Evolutionary conservation across 148 eudicot species (phyloP).

Genomic region (Cornus suecica): DNA sequence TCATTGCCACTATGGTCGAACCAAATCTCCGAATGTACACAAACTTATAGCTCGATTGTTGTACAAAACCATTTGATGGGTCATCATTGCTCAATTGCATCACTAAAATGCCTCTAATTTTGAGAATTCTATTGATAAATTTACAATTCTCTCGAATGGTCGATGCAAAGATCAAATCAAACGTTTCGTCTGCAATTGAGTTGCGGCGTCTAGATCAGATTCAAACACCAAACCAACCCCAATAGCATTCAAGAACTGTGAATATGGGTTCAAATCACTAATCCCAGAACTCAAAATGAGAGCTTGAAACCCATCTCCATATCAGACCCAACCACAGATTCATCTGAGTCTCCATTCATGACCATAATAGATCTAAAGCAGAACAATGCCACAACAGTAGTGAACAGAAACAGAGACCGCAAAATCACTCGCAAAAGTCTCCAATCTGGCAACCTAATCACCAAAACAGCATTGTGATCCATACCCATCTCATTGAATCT

Average conservation of each 20-base stretch:
- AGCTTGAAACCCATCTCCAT: slow-evolving; percentile 16
- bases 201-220: slow-evolving; percentile 20
- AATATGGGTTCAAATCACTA: slow-evolving; percentile 14
- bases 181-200: slow-evolving; percentile 14
- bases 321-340: slow-evolving; percentile 5
- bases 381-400: slow-evolving; percentile 36
- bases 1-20: slow-evolving; percentile 31
- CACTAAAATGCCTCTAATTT: slow-evolving; percentile 31
- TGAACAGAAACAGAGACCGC: slow-evolving; percentile 35
- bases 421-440: slow-evolving; percentile 30
- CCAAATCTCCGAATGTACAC: slow-evolving; percentile 33
- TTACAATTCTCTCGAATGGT: slow-evolving; percentile 9
- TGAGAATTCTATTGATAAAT: too few relatives aligned
- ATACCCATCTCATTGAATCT: too few relatives aligned
- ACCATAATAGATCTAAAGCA: slow-evolving; percentile 25
- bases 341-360: too few relatives aligned
- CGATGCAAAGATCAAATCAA: slow-evolving; percentile 32
- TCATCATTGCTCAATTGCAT: slow-evolving; percentile 19
- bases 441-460: slow-evolving; percentile 33
- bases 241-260: slow-evolving; percentile 21
- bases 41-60: slow-evolving; percentile 19
- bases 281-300: slow-evolving; percentile 26
- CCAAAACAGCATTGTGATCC: slow-evolving; percentile 26
- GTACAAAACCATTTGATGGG: slow-evolving; percentile 15
- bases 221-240: slow-evolving; percentile 33